These are phyloP conservation scores for Aspergillus pseudoterreus DNA, from an alignment of 2,329 filamentous ascomycete species.

Conservation along the genomic window DNA sequence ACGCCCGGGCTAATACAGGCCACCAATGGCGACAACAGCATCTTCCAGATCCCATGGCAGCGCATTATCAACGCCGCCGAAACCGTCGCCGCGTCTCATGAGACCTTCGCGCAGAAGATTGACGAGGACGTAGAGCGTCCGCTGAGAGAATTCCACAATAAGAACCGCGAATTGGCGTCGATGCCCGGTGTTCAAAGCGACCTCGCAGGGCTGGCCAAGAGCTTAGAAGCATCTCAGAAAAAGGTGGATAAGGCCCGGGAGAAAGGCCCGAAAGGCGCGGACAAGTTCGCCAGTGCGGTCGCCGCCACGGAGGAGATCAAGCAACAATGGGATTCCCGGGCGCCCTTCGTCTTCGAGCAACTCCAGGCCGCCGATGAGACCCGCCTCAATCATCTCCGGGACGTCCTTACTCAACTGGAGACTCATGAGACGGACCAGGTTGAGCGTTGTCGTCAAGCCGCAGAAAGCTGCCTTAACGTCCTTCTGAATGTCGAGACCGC, in stretches of 20 bases:
- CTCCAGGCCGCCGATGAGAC: constrained; percentile 88
- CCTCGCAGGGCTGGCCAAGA: constrained; percentile 73
- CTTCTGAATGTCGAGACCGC: constrained; percentile 83
- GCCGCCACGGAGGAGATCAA: constrained; percentile 72
- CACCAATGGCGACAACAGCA: constrained; percentile 50
- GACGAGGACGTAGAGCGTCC: constrained; percentile 84
- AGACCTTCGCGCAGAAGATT: constrained; percentile 73
- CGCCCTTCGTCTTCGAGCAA: constrained; percentile 90
- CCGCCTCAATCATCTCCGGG: constrained; percentile 82
- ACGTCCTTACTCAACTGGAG: constrained; percentile 86
- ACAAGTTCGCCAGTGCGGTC: constrained; percentile 72
- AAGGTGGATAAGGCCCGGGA: constrained; percentile 78
- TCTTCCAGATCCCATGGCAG: constrained; percentile 88
- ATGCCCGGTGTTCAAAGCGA: constrained; percentile 81
- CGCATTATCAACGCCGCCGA: constrained; percentile 78
- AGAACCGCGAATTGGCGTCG: constrained; percentile 71
- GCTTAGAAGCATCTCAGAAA: constrained; percentile 78
- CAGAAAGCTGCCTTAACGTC: constrained; percentile 75
- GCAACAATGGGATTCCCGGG: constrained; percentile 88
- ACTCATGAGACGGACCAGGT: constrained; percentile 89
- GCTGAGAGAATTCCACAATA: constrained; percentile 69
- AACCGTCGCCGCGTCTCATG: constrained; percentile 77
- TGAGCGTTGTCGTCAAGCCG: constrained; percentile 68
- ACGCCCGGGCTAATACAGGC: constrained; percentile 1
- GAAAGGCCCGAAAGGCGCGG: constrained; percentile 69